Conservation (phyloP, 78 protist species). For the Tieghemostelium lacteum region DNA sequence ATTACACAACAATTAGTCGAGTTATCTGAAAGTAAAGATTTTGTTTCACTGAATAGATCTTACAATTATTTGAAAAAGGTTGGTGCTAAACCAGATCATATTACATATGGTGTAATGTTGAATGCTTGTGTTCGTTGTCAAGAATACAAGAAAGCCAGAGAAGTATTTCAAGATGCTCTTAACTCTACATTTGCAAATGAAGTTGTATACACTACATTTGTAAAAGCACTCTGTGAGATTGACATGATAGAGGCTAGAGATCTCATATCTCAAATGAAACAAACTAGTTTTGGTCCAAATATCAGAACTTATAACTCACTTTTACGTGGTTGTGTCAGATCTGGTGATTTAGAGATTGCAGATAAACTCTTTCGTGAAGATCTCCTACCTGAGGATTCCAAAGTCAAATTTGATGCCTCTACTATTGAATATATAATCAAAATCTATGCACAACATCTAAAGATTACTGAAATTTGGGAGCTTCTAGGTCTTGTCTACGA, state of each 20-base stretch:
- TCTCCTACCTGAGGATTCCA: slow-evolving; percentile 1
- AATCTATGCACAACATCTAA: slow-evolving; percentile 47
- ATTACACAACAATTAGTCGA: slow-evolving; percentile 68
- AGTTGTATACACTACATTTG: slow-evolving; percentile 71
- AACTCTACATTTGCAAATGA: slow-evolving; percentile 33
- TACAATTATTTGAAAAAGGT: slow-evolving; percentile 50
- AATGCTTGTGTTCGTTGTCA: slow-evolving; percentile 77
- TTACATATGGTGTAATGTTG: slow-evolving; percentile 68
- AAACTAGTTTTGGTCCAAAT: slow-evolving; percentile 41
- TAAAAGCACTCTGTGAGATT: slow-evolving; percentile 76
- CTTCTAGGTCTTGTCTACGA: slow-evolving; percentile 22
- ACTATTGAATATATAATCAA: slow-evolving; percentile 75
- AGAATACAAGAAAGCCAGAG: slow-evolving; percentile 45
- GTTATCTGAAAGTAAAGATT: slow-evolving; percentile 57
- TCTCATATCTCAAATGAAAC: slow-evolving; percentile 35
- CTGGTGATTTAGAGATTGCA: slow-evolving; percentile 58
- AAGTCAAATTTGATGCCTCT: slow-evolving; percentile 63
- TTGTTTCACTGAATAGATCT: background rate
- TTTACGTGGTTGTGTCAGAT: slow-evolving; percentile 77
- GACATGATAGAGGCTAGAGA: slow-evolving; percentile 39
- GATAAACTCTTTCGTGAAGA: background rate
- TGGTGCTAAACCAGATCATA: slow-evolving; percentile 67
- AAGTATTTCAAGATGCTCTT: slow-evolving; percentile 50
- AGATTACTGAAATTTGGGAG: slow-evolving; percentile 46
- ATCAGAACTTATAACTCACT: slow-evolving; percentile 78